A percentile compares a stretch with the other conserved stretches of the same genome.
These are phyloP conservation scores for Penicillium subrubescens DNA, from an alignment of 495 filamentous ascomycete genomes.

Conservation along the genomic window DNA sequence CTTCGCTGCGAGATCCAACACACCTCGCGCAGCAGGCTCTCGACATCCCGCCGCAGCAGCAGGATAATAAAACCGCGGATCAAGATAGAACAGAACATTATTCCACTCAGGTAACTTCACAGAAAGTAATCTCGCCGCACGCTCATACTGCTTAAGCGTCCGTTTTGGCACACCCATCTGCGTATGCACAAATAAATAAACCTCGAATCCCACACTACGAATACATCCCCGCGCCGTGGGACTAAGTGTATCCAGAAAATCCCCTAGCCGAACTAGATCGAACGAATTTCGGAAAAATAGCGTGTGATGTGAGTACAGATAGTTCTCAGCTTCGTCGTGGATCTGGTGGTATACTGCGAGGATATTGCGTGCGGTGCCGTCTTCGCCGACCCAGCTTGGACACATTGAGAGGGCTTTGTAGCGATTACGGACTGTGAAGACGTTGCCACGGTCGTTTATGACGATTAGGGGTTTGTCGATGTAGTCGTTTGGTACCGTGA, in stretches of 20 bases:
- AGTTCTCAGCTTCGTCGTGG: constrained; percentile 46
- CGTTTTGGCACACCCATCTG: constrained; percentile 42
- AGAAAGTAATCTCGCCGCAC: constrained; percentile 25
- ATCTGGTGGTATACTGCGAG: constrained; percentile 42
- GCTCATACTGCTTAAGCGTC: constrained; percentile 36
- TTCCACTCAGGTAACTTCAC: constrained; percentile 33
- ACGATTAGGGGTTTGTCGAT: constrained; percentile 40
- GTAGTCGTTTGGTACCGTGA: constrained; percentile 40
- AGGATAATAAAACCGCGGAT: constrained; percentile 43
- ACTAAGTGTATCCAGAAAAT: constrained; percentile 43
- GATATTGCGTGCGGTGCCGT: constrained; percentile 34
- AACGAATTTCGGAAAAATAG: constrained; percentile 48
- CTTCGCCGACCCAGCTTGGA: constrained; percentile 40
- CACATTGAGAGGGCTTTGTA: constrained; percentile 41
- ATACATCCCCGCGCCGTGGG: constrained; percentile 35
- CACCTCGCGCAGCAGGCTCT: constrained; percentile 35
- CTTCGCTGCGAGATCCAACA: constrained; percentile 34
- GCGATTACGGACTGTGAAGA: constrained; percentile 34
- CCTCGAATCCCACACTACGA: constrained; percentile 45
- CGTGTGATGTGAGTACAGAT: constrained; percentile 42
- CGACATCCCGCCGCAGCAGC: constrained; percentile 30
- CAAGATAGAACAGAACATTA: constrained; percentile 37
- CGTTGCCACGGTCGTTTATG: constrained; percentile 36
- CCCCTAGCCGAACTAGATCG: constrained; percentile 37
- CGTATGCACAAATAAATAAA: constrained; percentile 45